Percentiles rank a stretch among this genome's conserved stretches.
Conservation (phyloP, 2,329 filamentous ascomycete genomes). For the Grosmannia penicillata region DNA sequence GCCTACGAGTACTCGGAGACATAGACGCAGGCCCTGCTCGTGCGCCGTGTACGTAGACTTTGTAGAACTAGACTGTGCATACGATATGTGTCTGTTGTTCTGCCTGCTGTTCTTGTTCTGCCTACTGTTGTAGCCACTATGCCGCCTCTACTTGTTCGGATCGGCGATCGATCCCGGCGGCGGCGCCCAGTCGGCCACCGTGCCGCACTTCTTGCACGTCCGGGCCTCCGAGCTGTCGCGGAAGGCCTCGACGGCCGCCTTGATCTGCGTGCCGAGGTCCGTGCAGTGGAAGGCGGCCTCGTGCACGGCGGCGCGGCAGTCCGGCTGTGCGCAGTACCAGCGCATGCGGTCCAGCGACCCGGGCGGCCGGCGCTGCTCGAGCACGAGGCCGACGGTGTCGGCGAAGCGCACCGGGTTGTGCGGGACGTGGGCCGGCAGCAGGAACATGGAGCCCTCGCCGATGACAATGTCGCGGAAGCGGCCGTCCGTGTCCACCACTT, state of each 20-base stretch:
- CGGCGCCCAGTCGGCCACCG: constrained; percentile 43
- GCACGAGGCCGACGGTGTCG: constrained; percentile 82
- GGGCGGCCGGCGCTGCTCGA: constrained; percentile 68
- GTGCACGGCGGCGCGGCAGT: constrained; percentile 59
- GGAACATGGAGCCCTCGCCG: constrained; percentile 83
- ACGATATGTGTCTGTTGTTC: too few species aligned
- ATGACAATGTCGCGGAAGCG: constrained; percentile 76
- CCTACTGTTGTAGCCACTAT: too few species aligned
- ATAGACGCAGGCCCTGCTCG: constrained; percentile 18
- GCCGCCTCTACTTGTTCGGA: constrained; percentile 31
- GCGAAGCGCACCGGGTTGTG: constrained; percentile 91
- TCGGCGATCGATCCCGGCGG: constrained; percentile 42
- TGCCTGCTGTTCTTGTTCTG: neutral
- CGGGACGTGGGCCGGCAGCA: constrained; percentile 85
- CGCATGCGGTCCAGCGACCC: constrained; percentile 58
- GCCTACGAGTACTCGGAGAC: constrained; percentile 67
- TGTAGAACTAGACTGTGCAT: neutral
- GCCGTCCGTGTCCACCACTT: constrained; percentile 57
- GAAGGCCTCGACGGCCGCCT: constrained; percentile 75
- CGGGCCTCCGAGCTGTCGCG: constrained; percentile 50
- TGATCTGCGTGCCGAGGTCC: constrained; percentile 88
- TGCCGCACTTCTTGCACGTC: constrained; percentile 64
- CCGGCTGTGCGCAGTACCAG: constrained; percentile 56
- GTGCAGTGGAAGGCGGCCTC: constrained; percentile 80
- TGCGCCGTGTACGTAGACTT: too few species aligned